These are phyloP conservation scores for Xylariaceae sp. DNA, from an alignment of 2,329 filamentous ascomycete species.

Conservation along the genomic window DNA sequence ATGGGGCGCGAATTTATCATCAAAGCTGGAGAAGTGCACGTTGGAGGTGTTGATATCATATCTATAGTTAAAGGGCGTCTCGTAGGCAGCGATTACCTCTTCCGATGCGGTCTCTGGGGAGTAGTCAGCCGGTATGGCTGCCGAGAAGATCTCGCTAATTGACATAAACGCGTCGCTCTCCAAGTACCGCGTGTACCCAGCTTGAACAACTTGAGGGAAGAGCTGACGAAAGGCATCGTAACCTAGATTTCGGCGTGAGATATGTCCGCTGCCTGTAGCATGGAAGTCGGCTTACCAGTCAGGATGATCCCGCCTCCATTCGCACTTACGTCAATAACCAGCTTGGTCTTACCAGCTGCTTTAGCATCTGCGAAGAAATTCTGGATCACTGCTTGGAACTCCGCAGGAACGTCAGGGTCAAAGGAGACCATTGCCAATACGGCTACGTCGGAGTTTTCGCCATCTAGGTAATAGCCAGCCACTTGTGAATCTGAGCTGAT, in stretches of 20 bases:
- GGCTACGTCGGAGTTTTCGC: constrained; percentile 11
- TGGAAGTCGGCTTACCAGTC: constrained; percentile 1
- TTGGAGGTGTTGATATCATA: constrained; percentile 11
- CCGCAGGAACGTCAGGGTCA: constrained; percentile 4
- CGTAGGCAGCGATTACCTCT: constrained; percentile 6
- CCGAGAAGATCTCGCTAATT: constrained; percentile 7
- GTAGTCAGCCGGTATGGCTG: constrained; percentile 6
- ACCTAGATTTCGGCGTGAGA: not conserved
- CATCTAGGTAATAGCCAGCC: constrained; percentile 11
- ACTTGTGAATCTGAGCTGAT: constrained; percentile 8
- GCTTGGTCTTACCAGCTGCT: constrained; percentile 12
- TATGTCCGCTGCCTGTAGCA: not conserved
- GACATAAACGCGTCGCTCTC: constrained; percentile 7
- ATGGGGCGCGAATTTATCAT: constrained; percentile 9
- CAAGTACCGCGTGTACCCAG: constrained; percentile 9
- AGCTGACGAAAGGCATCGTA: constrained; percentile 14
- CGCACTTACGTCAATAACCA: constrained; percentile 10
- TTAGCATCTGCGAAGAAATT: constrained; percentile 9
- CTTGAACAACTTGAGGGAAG: constrained; percentile 12
- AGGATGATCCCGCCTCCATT: constrained; percentile 12
- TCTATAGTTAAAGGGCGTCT: constrained; percentile 8
- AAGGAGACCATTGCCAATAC: constrained; percentile 11
- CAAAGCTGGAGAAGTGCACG: constrained; percentile 9
- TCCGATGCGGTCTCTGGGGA: constrained; percentile 7
- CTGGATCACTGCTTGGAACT: constrained; percentile 8